Percentiles rank a stretch among this genome's conserved stretches.
Conservation (phyloP, 257 asterid species). For the Primulina tabacum region DNA sequence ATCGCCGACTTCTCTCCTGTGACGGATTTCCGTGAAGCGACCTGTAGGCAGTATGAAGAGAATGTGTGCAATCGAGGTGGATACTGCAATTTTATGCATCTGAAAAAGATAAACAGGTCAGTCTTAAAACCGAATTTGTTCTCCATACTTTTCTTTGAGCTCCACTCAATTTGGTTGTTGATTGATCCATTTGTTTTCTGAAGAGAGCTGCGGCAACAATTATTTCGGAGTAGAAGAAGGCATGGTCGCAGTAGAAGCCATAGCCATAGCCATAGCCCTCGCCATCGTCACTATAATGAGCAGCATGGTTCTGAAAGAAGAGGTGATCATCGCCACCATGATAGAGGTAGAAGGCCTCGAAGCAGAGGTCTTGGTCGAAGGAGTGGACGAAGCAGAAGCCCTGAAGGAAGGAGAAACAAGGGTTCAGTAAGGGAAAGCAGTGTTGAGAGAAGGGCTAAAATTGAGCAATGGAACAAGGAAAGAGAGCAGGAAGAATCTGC, state of each 20-base stretch:
- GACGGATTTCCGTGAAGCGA: slow-evolving; percentile 91
- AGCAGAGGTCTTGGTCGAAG: slow-evolving; percentile 78
- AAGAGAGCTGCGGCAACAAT: slow-evolving; percentile 74
- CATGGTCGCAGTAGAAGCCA: slow-evolving; percentile 68
- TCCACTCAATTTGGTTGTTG: not conserved
- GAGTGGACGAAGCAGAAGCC: slow-evolving; percentile 74
- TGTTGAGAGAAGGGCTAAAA: slow-evolving; percentile 75
- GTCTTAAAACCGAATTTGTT: slow-evolving; percentile 11
- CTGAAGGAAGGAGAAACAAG: slow-evolving; percentile 66
- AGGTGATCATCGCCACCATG: slow-evolving; percentile 60
- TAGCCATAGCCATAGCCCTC: slow-evolving; percentile 75
- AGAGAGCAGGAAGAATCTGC: slow-evolving; percentile 50
- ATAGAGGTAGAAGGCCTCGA: slow-evolving; percentile 72
- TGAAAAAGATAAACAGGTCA: slow-evolving; percentile 77
- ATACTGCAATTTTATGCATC: slow-evolving; percentile 92
- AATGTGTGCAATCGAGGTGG: slow-evolving; percentile 92
- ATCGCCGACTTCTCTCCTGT: slow-evolving; percentile 89
- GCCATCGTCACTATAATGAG: slow-evolving; percentile 47
- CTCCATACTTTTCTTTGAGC: not conserved
- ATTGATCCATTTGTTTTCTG: slow-evolving; percentile 24
- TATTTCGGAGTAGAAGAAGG: slow-evolving; percentile 63
- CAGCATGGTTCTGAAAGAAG: slow-evolving; percentile 66
- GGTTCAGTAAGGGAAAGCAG: slow-evolving; percentile 70
- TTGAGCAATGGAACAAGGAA: slow-evolving; percentile 81
- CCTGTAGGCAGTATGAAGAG: slow-evolving; percentile 90